A percentile compares a stretch with the other conserved stretches of the same genome.
Evolutionary conservation across 371 early-diverging fungal species (phyloP).

Genomic region (Choanephora cucurbitarum): DNA sequence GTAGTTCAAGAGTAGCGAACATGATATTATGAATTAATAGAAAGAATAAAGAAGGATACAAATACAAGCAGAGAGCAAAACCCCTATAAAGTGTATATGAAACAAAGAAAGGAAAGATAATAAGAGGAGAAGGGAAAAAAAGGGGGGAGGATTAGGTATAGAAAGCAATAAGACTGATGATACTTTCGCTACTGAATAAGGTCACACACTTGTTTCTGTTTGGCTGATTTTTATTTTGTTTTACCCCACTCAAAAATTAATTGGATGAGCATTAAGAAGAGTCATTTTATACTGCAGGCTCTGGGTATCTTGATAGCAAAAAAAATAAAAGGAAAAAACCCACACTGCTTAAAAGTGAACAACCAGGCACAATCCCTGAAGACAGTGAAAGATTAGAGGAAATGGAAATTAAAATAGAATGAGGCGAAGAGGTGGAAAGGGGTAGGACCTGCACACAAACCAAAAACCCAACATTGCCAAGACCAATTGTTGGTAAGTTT

Average conservation of each 20-base stretch:
- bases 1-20: constrained; percentile 51
- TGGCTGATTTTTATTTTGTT: neutral
- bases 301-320: too few species aligned
- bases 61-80: neutral
- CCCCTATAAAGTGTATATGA: neutral
- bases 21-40: constrained; percentile 18
- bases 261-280: constrained; percentile 9
- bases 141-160: neutral
- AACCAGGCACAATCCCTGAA: too few species aligned
- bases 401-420: too few species aligned
- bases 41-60: neutral
- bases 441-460: too few species aligned
- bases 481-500: neutral
- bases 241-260: constrained; percentile 17
- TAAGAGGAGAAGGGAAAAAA: neutral
- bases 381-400: too few species aligned
- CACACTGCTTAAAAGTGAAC: neutral
- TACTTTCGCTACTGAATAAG: constrained; percentile 4
- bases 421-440: too few species aligned
- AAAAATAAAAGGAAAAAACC: neutral
- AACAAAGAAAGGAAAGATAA: constrained; percentile 1
- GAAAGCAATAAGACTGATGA: neutral
- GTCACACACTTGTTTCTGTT: constrained; percentile 5
- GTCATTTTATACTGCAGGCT: neutral
- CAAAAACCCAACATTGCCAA: neutral